Base-by-base conservation (phyloP, 768 basidiomycete genomes). In the Lactifluus hygrophoroides region DNA sequence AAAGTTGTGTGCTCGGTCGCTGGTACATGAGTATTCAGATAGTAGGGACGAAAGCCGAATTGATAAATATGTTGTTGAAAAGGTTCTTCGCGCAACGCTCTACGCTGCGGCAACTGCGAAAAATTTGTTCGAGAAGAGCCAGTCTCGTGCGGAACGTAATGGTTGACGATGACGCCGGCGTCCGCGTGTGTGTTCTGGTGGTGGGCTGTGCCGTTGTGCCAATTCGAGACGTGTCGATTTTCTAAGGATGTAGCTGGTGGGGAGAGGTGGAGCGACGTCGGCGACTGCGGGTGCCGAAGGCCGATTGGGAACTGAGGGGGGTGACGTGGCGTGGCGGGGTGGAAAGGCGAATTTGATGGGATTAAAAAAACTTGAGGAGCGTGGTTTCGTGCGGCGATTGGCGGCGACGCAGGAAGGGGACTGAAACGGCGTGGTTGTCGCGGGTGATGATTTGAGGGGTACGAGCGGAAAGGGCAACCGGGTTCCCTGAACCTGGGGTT, bases 141-240 rank as follows among this genome's bases (percentile, higher is more conserved):
- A 72, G 65, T 69, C 69, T 45, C 69, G 66, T 65, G 69, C 68
- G n/a, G 68, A 67, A 56, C 69, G 66, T 47, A 72, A 64, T 44
- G 68, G 64, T 59, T 65, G 62, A 51, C 70, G 69, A 51, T 69
- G 64, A 56, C 67, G 67, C 50, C 63, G 64, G 49, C 66, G 69
- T 58, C 57, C 62, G 23, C 46, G 57, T 34, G 43, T 35, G 57
- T 59, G 50, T 34, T 57, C 58, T 58, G 40, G 58, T 52, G 25
- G 19, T 51, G 58, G 34, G 54, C 19, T 54, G 68, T 63, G 58
- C 58, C 44, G 56, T 16, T 35, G 38, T 16, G 4, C 53, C 25
- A 53, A 23, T 37, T 57, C 55, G 34, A 42, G 11, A 19, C 40
- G 35, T 38, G 46, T 19, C 34, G 40, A 32, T 53, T 60, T 60